Evolutionary conservation across 2,329 filamentous ascomycete species (phyloP), one percentile per base, ranked within the genome.

Genomic region (Ramularia collo-cygni): DNA sequence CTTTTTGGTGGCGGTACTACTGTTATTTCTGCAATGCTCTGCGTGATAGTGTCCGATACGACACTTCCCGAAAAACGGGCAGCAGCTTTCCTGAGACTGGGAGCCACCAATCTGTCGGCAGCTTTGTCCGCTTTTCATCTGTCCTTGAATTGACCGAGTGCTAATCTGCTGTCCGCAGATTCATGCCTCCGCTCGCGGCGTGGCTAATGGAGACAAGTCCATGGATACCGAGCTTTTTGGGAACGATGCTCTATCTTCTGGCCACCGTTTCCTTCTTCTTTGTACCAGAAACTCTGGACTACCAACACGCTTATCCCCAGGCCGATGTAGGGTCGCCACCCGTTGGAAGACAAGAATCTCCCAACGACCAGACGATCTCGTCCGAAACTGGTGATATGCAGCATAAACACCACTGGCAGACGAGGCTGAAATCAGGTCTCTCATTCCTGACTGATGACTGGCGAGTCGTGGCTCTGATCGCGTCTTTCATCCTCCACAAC

Each of bases 221-320:
- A 2, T 63, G 60, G 56, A 55, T 59, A 4, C 55, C 62, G 9
- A 43, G 47, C 13, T 37, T 62, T 3, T 31, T 54, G 2, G 59
- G 58, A 5, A 45, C 50, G 6, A 15, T 45, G 3, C 33, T 56
- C 9, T 19, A 43, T 18, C 19, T 48, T 7, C 17, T 53, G 7
- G 35, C 52, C 8, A 28, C 48, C 2, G 9, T 47, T 2, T 15
- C 59, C 13, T 46, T 37, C 8, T 26, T 50, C 9, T 40, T 53
- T 18, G 32, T 61, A 4, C 62, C 62, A 4, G 62, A 64, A 43
- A 65, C 62, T 3, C 37, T 61, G 14, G 43, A 55, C 40, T 62
- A 54, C 35, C 40, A 19, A 28, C 13, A 6, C 21, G 21, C 6
- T 24, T 6, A 10, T 10, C 21, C 21, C 6, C 6, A n/a, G n/a